Base-by-base conservation (phyloP, 1,284 basidiomycete species). In the Cryptococcus maquisensis region DNA sequence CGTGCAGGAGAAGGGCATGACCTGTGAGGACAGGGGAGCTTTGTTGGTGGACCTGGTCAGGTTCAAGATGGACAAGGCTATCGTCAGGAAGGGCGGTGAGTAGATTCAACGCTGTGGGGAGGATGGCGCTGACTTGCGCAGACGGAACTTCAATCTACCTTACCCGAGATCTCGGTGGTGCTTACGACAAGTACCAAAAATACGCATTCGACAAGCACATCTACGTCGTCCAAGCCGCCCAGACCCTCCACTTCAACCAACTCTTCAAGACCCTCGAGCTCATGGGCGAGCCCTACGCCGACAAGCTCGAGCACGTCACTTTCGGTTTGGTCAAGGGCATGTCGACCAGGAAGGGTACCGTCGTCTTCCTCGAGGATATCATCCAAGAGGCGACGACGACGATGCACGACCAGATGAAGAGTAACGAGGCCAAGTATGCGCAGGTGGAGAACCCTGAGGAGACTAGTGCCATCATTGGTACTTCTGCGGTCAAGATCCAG, bases 201-300 rank as follows among this genome's bases (percentile, higher is more conserved):
- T 92, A 92, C 81, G 83, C 88, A 56, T 96, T 97, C 66, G 93
- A 98, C 83, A 97, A 97, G 80, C 95, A 97, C 89, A 88, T 98
- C 71, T 95, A 95, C 77, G 92, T 97, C 69, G 85, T 96, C 45
- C 86, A 91, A 0, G 84, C 87, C n/a, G 93, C 96, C 72, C 96
- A 99, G 77, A 88, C 95, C 63, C 81, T 98, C 21, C 94, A 99
- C 73, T 81, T 92, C 44, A 82, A 86, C 4, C 95, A 98, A 71
- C 88, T 98, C 77, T 94, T 96, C 85, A 94, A 97, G 78, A 84
- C 95, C 24, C 83, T 98, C 49, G 83, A 92, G 62, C 81, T 98
- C 43, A 92, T 98, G 88, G 84, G 84, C 20, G 89, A 88, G 78
- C 82, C 85, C 9, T 97, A 88, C 86, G 93, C 93, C 2, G 81